Evolutionary conservation across 2,329 filamentous ascomycete genomes (phyloP).

Genomic region (Fusarium sp.): DNA sequence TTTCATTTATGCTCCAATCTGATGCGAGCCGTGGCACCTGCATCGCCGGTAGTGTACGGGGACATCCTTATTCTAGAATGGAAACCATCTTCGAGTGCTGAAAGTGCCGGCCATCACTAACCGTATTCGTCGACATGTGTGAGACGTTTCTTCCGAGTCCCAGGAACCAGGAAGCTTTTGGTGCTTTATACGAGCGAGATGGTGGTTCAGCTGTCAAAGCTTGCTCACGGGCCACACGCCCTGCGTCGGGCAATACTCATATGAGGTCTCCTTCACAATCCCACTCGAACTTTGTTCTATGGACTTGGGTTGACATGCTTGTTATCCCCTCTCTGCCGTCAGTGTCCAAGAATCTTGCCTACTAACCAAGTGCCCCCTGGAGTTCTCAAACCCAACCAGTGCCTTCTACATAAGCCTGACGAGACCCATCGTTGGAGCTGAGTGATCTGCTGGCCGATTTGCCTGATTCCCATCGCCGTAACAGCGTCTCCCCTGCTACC

Average conservation of each 20-base stretch:
- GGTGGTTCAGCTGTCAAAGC: constrained; percentile 25
- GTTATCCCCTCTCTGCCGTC: not conserved
- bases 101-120: constrained; percentile 10
- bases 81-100: not conserved
- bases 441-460: not conserved
- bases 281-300: constrained; percentile 19
- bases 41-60: constrained; percentile 13
- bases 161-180: constrained; percentile 19
- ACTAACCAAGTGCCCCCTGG: constrained; percentile 7
- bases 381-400: not conserved
- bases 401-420: constrained; percentile 19
- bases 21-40: not conserved
- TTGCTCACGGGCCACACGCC: constrained; percentile 7
- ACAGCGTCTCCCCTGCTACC: constrained; percentile 4
- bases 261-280: not conserved
- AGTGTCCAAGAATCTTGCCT: constrained; percentile 6
- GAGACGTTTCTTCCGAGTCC: not conserved
- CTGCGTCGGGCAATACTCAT: constrained; percentile 3
- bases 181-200: not conserved
- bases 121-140: constrained; percentile 3
- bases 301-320: not conserved
- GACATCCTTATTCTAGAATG: constrained; percentile 9
- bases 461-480: not conserved
- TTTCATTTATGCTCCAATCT: not conserved
- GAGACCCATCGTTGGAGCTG: constrained; percentile 1